These are phyloP conservation scores for Xylaria bambusicola DNA, from an alignment of 495 filamentous ascomycete genomes.

Conservation along the genomic window DNA sequence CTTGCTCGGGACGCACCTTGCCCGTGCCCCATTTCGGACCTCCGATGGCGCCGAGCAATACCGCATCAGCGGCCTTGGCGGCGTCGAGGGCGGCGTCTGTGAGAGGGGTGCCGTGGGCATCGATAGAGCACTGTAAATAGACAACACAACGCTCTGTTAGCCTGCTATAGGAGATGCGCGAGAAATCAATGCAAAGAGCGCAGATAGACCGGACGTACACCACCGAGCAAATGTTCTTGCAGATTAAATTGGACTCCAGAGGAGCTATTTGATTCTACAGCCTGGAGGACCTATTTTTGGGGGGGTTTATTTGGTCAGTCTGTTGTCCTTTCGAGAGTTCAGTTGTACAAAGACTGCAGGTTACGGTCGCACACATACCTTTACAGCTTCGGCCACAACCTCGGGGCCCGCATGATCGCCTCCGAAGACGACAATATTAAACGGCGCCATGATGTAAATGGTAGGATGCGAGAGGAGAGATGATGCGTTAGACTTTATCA, in stretches of 20 bases:
- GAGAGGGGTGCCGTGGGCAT: constrained; percentile 73
- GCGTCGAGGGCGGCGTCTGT: constrained; percentile 83
- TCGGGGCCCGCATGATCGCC: constrained; percentile 97
- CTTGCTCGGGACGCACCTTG: constrained; percentile 88
- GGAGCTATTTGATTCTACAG: constrained; percentile 67
- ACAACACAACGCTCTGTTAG: no score
- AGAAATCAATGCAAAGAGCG: not conserved
- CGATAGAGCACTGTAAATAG: constrained; percentile 74
- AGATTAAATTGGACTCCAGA: constrained; percentile 80
- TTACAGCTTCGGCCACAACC: constrained; percentile 76
- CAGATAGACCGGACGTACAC: constrained; percentile 61
- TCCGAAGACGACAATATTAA: constrained; percentile 69
- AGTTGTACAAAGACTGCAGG: no score
- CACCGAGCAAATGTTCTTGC: constrained; percentile 88
- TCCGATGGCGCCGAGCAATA: constrained; percentile 92
- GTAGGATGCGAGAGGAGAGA: no score
- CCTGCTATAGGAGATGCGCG: no score
- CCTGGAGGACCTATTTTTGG: constrained; percentile 65
- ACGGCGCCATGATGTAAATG: constrained; percentile 45
- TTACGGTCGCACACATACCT: constrained; percentile 56
- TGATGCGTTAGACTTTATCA: no score
- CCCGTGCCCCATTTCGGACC: constrained; percentile 98
- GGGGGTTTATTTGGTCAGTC: no score
- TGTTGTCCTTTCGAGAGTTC: no score
- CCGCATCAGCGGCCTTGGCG: constrained; percentile 87